Conservation (phyloP, 176 grass and related monocot genomes). For the Alopecurus myosuroides region DNA sequence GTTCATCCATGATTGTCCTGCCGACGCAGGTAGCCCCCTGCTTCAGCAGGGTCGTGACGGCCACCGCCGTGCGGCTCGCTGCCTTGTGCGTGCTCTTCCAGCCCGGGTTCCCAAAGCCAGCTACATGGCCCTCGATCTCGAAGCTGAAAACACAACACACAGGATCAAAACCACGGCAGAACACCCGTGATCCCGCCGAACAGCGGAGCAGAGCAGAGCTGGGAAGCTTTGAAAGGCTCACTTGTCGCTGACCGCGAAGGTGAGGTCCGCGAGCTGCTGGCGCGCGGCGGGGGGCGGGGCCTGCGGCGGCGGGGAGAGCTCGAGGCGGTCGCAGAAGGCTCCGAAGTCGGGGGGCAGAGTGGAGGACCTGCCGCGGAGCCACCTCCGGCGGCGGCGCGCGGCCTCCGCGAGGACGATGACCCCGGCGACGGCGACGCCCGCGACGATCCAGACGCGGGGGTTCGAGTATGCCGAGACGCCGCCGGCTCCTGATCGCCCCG, state of each 20-base stretch:
- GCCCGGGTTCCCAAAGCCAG: constrained; percentile 91
- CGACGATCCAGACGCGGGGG: constrained; percentile 56
- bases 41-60: constrained; percentile 57
- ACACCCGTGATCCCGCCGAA: background rate
- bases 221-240: constrained; percentile 2
- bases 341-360: constrained; percentile 27
- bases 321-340: constrained; percentile 70
- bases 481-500: constrained; percentile 22
- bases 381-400: constrained; percentile 52
- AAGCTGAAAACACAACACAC: constrained; percentile 44
- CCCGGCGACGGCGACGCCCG: constrained; percentile 71
- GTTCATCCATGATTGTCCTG: constrained; percentile 89
- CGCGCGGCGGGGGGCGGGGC: constrained; percentile 65
- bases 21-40: constrained; percentile 74
- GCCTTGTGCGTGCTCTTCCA: constrained; percentile 80
- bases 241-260: constrained; percentile 93
- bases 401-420: constrained; percentile 77
- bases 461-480: background rate
- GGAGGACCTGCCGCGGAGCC: constrained; percentile 14
- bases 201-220: background rate
- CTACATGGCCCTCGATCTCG: constrained; percentile 73
- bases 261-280: constrained; percentile 49
- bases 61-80: constrained; percentile 49
- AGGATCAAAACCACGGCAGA: background rate
- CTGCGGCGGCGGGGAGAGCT: constrained; percentile 56